Base-by-base conservation (phyloP, 2,329 filamentous ascomycete genomes). In the Nothomitra cinnamomea region DNA sequence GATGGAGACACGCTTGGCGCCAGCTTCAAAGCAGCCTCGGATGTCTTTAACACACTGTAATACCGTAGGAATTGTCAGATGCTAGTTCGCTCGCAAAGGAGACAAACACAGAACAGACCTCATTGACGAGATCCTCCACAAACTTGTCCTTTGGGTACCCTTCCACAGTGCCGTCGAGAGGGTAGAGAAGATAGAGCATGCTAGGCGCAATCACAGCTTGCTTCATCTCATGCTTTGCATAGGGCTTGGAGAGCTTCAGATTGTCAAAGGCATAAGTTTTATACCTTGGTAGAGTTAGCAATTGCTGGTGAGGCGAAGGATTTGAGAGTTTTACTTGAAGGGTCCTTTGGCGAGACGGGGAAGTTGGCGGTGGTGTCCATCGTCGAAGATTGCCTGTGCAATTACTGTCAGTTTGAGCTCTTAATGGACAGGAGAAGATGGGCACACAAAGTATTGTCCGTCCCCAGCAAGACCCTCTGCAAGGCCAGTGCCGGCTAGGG, bases 171-270 rank as follows among this genome's bases (percentile, higher is more conserved):
- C 57, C 60, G 47, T 64, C 58, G 13, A 65, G 56, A 1, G 63
- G 63, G 56, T 64, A 65, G 22, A 65, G 58, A 28, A 65, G 54
- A 42, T 63, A 65, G 47, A 65, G 53, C 63, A 65, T 64, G 38
- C 61, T 63, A n/a, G 63, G 63, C 0, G 62, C 61, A 25, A 65
- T 65, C 35, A 65, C 63, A 22, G 63, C 63, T 40, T 60, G 58
- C 56, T 63, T 63, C 58, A 64, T 59, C 1, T 57, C 56, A 8
- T 57, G 56, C 7, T 56, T 59, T 1, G 63, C 60, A 55, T 61
- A 60, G 10, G 55, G 54, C 35, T 56, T 55, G 25, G 61, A 62
- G 48, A 61, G 59, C 52, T 60, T 59, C 38, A 62, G 58, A 53
- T 64, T 63, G 6, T 65, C 61, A 22, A 59, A 61, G 15, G 63